Evolutionary conservation across 208 protist species (phyloP).

Genomic region (Giardia muris): DNA sequence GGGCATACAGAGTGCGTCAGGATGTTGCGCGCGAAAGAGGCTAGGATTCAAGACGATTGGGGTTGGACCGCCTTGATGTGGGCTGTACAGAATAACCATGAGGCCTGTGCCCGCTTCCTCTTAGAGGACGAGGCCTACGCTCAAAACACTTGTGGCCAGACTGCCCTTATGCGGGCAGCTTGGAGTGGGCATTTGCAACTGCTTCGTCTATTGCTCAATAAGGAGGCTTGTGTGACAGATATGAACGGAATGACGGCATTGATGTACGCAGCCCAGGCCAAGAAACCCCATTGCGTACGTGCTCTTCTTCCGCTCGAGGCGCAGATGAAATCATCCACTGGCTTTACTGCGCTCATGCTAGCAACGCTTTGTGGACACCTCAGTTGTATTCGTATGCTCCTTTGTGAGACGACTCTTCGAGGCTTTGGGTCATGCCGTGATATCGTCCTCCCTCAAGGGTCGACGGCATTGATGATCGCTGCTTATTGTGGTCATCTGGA

Average conservation of each 20-base stretch:
- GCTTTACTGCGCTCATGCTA: not conserved
- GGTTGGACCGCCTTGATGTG: not conserved
- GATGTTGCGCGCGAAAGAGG: not conserved
- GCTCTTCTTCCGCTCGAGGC: not conserved
- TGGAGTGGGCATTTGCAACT: not conserved
- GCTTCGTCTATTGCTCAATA: not conserved
- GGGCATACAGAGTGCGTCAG: not conserved
- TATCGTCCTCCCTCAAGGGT: too few species aligned
- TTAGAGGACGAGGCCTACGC: not conserved
- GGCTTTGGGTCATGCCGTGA: too few species aligned
- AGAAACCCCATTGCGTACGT: not conserved
- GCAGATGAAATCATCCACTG: not conserved
- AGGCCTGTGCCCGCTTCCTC: not conserved
- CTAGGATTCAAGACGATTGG: not conserved
- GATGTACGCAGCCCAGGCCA: not conserved
- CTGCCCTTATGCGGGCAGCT: not conserved
- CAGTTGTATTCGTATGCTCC: not conserved
- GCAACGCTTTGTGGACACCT: not conserved
- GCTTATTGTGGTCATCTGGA: too few species aligned
- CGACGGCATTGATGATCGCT: too few species aligned
- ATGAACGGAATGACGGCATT: not conserved
- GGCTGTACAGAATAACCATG: not conserved
- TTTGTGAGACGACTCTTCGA: too few species aligned
- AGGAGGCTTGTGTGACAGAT: not conserved
- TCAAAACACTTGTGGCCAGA: not conserved